These are phyloP conservation scores for Globisporangium sylvaticum DNA, from an alignment of 352 stramenopile genomes.

Conservation along the genomic window DNA sequence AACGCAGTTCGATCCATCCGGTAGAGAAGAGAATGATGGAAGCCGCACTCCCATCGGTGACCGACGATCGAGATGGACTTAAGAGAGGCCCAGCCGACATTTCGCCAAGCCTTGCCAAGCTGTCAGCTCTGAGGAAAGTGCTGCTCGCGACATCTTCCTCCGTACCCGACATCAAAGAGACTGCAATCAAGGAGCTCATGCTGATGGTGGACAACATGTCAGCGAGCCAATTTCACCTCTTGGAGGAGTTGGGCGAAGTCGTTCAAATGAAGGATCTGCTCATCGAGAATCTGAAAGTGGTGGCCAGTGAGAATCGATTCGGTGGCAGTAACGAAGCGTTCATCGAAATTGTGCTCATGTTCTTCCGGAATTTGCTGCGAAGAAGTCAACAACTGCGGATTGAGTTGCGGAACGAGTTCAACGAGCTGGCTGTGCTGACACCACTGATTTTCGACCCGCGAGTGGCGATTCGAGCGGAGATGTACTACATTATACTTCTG, in stretches of 20 bases:
- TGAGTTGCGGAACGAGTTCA: slow-evolving; percentile 23
- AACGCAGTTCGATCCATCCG: background rate
- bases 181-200: slow-evolving; percentile 24
- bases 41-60: slow-evolving; percentile 1
- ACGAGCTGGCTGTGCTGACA: slow-evolving; percentile 22
- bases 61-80: background rate
- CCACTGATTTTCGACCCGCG: slow-evolving; percentile 41
- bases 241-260: slow-evolving; percentile 20
- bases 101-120: slow-evolving; percentile 10
- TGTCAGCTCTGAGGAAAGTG: slow-evolving; percentile 14
- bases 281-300: slow-evolving; percentile 1
- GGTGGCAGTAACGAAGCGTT: slow-evolving; percentile 7
- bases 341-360: slow-evolving; percentile 22
- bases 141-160: background rate
- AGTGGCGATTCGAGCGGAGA: slow-evolving; percentile 35
- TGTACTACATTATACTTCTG: slow-evolving; percentile 61
- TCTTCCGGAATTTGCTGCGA: slow-evolving; percentile 41
- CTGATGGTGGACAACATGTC: slow-evolving; percentile 20
- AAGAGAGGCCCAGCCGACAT: slow-evolving; percentile 13
- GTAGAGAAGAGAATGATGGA: slow-evolving; percentile 10
- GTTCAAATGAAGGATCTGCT: slow-evolving; percentile 9
- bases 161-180: slow-evolving; percentile 14
- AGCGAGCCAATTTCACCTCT: slow-evolving; percentile 8
- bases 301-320: background rate
- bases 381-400: slow-evolving; percentile 33